These are phyloP conservation scores for Fusarium neocosmosporiellum DNA, from an alignment of 2,329 filamentous ascomycete genomes.

Conservation along the genomic window DNA sequence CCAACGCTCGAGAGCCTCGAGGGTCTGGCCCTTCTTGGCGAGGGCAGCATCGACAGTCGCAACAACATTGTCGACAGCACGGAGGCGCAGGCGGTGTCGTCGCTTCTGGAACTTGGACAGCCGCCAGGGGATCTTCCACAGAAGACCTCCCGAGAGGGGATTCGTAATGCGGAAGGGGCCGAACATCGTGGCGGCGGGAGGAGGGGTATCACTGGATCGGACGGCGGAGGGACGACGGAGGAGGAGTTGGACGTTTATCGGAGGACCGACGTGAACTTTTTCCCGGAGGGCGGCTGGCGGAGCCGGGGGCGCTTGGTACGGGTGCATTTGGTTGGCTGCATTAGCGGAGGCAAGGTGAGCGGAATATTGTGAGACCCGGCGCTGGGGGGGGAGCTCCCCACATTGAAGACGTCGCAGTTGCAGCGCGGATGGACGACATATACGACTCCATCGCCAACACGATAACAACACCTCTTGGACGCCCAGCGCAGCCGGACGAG, in stretches of 20 bases:
- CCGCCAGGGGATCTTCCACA: constrained; percentile 98
- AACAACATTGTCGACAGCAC: constrained; percentile 88
- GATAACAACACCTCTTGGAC: background rate
- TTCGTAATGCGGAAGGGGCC: constrained; percentile 84
- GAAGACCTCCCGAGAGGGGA: constrained; percentile 80
- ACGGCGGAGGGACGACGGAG: constrained; percentile 3
- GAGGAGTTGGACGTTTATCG: constrained; percentile 28
- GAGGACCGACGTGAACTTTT: constrained; percentile 39
- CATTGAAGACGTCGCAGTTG: background rate
- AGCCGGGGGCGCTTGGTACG: constrained; percentile 23
- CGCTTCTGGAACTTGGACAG: constrained; percentile 92
- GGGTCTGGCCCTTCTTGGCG: constrained; percentile 75
- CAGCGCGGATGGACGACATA: constrained; percentile 1
- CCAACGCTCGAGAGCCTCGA: constrained; percentile 88
- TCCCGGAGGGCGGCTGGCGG: constrained; percentile 27
- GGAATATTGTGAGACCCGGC: constrained; percentile 44
- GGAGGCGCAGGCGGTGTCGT: constrained; percentile 84
- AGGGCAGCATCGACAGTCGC: constrained; percentile 84
- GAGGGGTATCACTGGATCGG: constrained; percentile 17
- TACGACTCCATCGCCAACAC: constrained; percentile 8
- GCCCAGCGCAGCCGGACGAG: background rate
- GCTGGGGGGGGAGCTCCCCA: constrained; percentile 6
- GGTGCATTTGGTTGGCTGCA: constrained; percentile 20
- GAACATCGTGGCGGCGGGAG: constrained; percentile 73
- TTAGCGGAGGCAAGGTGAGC: constrained; percentile 30